Evolutionary conservation across 2,329 filamentous ascomycete species (phyloP).

Genomic region (Fusarium domesticum): DNA sequence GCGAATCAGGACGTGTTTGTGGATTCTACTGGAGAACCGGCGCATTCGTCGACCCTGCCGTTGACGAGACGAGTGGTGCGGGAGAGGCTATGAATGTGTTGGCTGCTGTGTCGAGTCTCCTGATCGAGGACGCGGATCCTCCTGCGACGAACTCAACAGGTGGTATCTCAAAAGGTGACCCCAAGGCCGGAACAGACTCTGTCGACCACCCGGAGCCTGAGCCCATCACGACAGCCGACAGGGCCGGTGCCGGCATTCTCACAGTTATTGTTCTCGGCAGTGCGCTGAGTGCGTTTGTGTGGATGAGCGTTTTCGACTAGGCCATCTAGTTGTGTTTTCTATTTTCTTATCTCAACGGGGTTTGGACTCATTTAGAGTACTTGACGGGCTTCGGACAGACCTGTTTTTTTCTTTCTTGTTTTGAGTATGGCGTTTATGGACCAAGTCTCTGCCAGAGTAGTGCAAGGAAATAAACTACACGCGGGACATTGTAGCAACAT

Average conservation of each 20-base stretch:
- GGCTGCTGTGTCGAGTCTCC: conserved; percentile 49
- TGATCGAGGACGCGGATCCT: conserved; percentile 41
- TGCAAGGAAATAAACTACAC: too few species aligned
- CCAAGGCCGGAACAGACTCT: conserved; percentile 37
- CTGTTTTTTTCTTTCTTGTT: conserved; percentile 1
- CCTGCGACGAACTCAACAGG: conserved; percentile 48
- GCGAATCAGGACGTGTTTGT: conserved; percentile 56
- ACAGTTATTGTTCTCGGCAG: conserved; percentile 44
- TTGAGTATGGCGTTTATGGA: too few species aligned
- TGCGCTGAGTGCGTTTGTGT: conserved; percentile 44
- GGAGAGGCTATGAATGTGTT: conserved; percentile 59
- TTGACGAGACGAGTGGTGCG: conserved; percentile 54
- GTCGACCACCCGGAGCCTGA: conserved; percentile 30
- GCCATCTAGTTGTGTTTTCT: background rate
- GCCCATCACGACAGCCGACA: conserved; percentile 44
- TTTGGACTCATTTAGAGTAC: too few species aligned
- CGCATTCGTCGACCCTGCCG: conserved; percentile 43
- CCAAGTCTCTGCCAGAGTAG: too few species aligned
- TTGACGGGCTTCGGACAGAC: too few species aligned
- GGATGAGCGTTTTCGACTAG: conserved; percentile 46
- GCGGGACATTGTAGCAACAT: too few species aligned
- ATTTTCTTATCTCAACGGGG: background rate
- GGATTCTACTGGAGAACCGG: conserved; percentile 60
- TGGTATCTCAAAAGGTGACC: conserved; percentile 47
- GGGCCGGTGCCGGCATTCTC: conserved; percentile 48